Conservation (phyloP, 192 early-diverging fungal genomes). For the Coemansia sp. region DNA sequence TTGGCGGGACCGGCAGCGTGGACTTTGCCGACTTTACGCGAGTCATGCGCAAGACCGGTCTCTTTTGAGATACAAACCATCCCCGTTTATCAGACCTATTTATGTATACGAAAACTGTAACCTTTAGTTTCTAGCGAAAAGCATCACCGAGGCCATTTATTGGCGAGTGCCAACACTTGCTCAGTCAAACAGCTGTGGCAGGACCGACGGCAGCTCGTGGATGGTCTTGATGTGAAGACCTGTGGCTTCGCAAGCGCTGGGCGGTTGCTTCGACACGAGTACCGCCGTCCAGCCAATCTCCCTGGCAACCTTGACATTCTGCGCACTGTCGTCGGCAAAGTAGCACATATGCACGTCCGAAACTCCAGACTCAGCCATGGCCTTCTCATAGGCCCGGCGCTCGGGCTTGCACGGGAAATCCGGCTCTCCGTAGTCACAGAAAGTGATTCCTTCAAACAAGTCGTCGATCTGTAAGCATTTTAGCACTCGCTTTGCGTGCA, state of each 20-base stretch:
- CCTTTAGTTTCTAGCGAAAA: too few relatives aligned
- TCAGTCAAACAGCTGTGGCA: slow-evolving; percentile 57
- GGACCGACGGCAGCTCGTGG: slow-evolving; percentile 58
- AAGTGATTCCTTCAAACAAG: slow-evolving; percentile 74
- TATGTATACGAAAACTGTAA: too few relatives aligned
- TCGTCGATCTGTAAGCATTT: slow-evolving; percentile 61
- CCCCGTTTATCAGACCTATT: neutral
- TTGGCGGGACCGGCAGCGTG: slow-evolving; percentile 61
- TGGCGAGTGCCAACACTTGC: neutral
- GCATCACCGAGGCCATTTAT: too few relatives aligned
- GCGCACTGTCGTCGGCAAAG: slow-evolving; percentile 72
- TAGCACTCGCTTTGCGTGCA: slow-evolving; percentile 70
- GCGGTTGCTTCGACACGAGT: slow-evolving; percentile 38
- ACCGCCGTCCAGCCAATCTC: slow-evolving; percentile 53
- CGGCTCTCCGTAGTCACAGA: slow-evolving; percentile 65
- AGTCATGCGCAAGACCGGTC: slow-evolving; percentile 59
- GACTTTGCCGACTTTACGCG: slow-evolving; percentile 63
- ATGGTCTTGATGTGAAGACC: slow-evolving; percentile 61
- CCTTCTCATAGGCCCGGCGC: slow-evolving; percentile 52
- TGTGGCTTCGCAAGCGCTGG: slow-evolving; percentile 12
- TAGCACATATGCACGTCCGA: slow-evolving; percentile 58
- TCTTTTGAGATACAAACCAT: slow-evolving; percentile 36
- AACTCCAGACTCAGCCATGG: slow-evolving; percentile 67
- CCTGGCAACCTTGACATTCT: slow-evolving; percentile 62
- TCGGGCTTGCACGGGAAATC: slow-evolving; percentile 76